Base-by-base conservation (phyloP, 176 grass and related monocot species). In the Triticum monococcum region DNA sequence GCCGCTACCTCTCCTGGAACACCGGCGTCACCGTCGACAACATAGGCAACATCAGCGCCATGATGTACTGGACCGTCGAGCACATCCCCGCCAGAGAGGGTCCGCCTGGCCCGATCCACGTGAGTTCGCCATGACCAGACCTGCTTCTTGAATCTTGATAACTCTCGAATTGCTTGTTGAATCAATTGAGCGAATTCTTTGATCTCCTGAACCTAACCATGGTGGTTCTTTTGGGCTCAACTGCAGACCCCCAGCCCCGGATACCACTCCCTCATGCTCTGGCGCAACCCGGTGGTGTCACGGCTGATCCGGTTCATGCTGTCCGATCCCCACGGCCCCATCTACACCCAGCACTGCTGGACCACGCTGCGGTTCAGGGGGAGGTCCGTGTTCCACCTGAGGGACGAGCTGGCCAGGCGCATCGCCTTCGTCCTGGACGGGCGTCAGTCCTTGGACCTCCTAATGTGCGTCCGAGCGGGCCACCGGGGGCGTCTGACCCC, bases 391-490 rank as follows among this genome's bases (percentile, higher is more conserved):
- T 54, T 77, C 24, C 16, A 56, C 28, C 46, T 77, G 17, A 18
- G 45, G 74, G 52, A 11, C 25, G 25, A 33, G 46, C 46, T 77
- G 26, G 46, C 26, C 2, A 17, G 17, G 5, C 46, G 26, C 8
- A 4, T 77, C 24, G 74, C 12, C 14, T 17, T 22, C 69, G 2
- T 12, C 11, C 20, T 40, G 18, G 56, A 59, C 7, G 56, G 20
- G 2, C 20, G 69, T 63, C 60, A 59, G 56, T 63, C 20, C 65
- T 11, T 1, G 18, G 3, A 2, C 86, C 26, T 64, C 28, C 16
- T 8, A 50, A 8, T 87, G 43, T 87, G 79, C 24, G 61, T 81
- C 6, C 45, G 35, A 62, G 59, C 60, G 4, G 86, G 86, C 60
- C 17, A 3, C 60, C 13, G 5, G 13, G 86, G 70, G 24, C 79